Evolutionary conservation across 2,329 filamentous ascomycete species (phyloP), one percentile per base, ranked within the genome.

Genomic region (Canariomyces notabilis): DNA sequence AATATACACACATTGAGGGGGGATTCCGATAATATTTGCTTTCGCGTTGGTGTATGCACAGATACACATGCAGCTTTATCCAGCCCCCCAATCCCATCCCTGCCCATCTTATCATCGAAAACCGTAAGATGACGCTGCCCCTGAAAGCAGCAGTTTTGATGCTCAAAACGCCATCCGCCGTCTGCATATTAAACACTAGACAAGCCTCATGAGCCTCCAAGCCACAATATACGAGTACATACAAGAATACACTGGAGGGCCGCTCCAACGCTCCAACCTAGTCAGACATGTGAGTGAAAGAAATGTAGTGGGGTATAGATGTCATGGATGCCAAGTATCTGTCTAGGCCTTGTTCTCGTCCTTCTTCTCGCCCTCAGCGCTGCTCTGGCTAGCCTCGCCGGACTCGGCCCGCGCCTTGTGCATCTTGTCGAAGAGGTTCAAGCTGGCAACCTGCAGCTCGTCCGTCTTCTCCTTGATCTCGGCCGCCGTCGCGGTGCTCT

Each of bases 371-470:
- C 48, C 48, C 48, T 53, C 51, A 23, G 51, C 34, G 48, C n/a
- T n/a, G n/a, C 37, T 49, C 44, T 50, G 42, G 42, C 15, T 79
- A 70, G 35, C 37, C 65, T 75, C 70, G 63, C 74, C 68, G 59
- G 75, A 76, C 75, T 90, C 86, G 59, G 73, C 69, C 61, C 88
- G 85, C 59, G 91, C 89, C 80, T 95, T 94, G 87, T 98, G 91
- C 88, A 98, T 95, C 86, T 97, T 96, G 77, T 97, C 93, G 71
- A 98, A 97, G 64, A 97, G 83, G 74, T 87, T 95, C 73, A 98
- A 77, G 72, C 86, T 91, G 59, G 91, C 88, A 68, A 86, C 87
- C 77, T 97, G 93, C 66, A 98, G 87, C 73, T 96, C 91, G 59
- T 97, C 93, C 62, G 88, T 94, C 88, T 96, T 96, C 76, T 88